Evolutionary conservation across 306 rosid genomes (phyloP).

Genomic region (Vigna reflexopilosa): DNA sequence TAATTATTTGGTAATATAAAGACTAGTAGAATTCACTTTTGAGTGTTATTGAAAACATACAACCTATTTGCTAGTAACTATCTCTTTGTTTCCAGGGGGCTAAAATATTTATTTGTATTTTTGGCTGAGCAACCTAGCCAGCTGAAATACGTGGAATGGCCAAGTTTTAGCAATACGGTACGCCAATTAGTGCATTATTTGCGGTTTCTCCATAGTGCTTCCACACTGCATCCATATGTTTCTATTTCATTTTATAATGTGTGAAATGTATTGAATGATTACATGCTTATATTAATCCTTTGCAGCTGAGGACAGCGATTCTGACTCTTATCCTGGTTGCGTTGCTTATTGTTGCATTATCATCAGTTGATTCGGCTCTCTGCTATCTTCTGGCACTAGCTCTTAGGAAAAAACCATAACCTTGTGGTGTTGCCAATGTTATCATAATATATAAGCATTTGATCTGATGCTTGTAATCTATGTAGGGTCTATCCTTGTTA

Average conservation of each 20-base stretch:
- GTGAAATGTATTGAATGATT: not conserved
- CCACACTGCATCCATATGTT: not conserved
- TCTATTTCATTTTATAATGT: not conserved
- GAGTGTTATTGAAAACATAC: constrained; percentile 11
- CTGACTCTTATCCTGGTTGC: constrained; percentile 85
- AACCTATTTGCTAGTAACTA: constrained; percentile 18
- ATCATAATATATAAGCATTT: constrained; percentile 9
- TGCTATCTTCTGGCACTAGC: constrained; percentile 64
- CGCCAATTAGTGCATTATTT: constrained; percentile 39
- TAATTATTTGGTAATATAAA: too few relatives aligned
- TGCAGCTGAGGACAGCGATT: constrained; percentile 87
- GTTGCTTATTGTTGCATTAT: constrained; percentile 73
- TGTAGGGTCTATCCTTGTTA: not conserved
- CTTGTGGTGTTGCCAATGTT: not conserved
- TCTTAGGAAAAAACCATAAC: constrained; percentile 60
- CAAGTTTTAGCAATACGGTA: constrained; percentile 80
- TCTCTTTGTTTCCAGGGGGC: constrained; percentile 52
- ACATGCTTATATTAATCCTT: constrained; percentile 24
- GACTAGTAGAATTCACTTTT: not conserved
- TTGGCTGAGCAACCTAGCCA: constrained; percentile 91
- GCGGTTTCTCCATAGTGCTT: constrained; percentile 9
- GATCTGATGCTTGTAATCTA: constrained; percentile 6
- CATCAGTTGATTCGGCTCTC: constrained; percentile 82
- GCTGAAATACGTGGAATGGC: constrained; percentile 91
- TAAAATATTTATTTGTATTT: constrained; percentile 64